Conservation (phyloP, 176 grass and related monocot genomes). For the Aegilops longissima region DNA sequence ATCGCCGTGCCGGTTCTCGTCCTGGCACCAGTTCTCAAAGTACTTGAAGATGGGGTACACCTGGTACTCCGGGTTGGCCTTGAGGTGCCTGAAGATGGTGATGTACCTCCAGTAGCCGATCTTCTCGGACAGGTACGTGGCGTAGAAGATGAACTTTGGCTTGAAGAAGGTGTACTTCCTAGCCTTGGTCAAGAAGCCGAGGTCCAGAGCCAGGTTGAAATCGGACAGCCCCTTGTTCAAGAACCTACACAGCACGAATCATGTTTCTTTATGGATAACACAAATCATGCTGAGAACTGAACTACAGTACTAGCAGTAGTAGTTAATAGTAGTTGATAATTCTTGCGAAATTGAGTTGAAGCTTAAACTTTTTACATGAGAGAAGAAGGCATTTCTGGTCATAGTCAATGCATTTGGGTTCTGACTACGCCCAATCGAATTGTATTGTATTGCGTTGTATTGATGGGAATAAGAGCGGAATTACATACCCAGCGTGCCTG, state of each 20-base stretch:
- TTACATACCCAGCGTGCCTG: conserved; percentile 83
- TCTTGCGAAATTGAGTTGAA: conserved; percentile 5
- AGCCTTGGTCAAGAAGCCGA: conserved; percentile 96
- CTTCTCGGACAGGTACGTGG: conserved; percentile 94
- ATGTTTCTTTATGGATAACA: background rate
- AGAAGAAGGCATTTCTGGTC: background rate
- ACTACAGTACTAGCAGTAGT: background rate
- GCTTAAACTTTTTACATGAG: background rate
- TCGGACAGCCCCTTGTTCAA: conserved; percentile 97
- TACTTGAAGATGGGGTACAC: conserved; percentile 98
- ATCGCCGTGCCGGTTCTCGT: conserved; percentile 91
- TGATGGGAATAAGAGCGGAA: background rate
- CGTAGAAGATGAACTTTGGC: conserved; percentile 98
- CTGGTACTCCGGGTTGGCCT: conserved; percentile 84
- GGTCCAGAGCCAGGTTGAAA: conserved; percentile 93
- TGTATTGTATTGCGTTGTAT: background rate
- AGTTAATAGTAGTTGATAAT: too few species aligned
- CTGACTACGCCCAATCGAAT: background rate
- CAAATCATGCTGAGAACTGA: background rate
- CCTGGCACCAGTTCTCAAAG: conserved; percentile 99
- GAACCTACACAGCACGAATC: conserved; percentile 52
- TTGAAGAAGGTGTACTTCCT: conserved; percentile 99
- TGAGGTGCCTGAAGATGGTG: conserved; percentile 93
- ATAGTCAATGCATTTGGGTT: background rate
- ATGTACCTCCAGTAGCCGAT: conserved; percentile 99